A percentile compares a stretch with the other conserved stretches of the same genome.
phyloP scores from a whole-genome alignment of 2,329 filamentous ascomycete species.

The Bipolaris sorokiniana region DNA sequence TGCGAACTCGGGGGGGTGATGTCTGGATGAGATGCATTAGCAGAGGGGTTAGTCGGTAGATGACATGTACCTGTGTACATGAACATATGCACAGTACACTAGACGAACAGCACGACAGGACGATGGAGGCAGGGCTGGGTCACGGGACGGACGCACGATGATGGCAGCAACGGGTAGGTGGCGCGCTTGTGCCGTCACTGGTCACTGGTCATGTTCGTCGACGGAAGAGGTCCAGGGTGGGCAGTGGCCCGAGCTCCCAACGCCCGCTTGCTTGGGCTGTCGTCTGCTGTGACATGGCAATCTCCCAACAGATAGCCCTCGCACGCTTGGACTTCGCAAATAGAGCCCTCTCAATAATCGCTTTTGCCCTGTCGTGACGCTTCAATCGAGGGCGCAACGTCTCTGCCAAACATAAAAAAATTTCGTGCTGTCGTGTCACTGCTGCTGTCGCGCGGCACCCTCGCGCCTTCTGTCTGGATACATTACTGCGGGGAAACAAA shows the following conservation, averaged over 20 bases:
- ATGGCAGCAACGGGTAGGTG: conserved; percentile 14
- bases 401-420: neutral
- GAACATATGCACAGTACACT: neutral
- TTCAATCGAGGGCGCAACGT: neutral
- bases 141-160: conserved; percentile 4
- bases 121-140: neutral
- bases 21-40: neutral
- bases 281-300: conserved; percentile 19
- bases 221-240: conserved; percentile 9
- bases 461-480: conserved; percentile 12
- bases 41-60: neutral
- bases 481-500: conserved; percentile 37
- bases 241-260: conserved; percentile 20
- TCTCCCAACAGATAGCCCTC: conserved; percentile 24
- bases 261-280: conserved; percentile 11
- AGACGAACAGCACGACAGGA: neutral
- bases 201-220: neutral
- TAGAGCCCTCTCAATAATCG: neutral
- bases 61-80: neutral
- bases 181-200: conserved; percentile 11
- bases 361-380: neutral
- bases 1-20: neutral
- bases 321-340: conserved; percentile 9
- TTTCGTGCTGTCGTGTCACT: conserved; percentile 16
- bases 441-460: neutral